Conservation (phyloP, 331 rosid species). For the Malus hybrid region DNA sequence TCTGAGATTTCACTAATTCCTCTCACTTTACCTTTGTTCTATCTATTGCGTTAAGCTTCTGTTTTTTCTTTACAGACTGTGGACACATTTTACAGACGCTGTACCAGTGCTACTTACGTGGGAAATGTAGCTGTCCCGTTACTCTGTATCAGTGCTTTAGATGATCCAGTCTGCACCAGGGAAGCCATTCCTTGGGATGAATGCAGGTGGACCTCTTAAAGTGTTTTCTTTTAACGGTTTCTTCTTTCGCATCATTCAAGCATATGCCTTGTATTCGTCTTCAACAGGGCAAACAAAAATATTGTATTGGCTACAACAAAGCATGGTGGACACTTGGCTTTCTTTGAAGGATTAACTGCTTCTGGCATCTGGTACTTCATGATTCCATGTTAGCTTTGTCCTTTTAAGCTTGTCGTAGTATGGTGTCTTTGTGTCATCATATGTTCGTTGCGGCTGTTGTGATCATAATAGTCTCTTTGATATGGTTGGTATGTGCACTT, state of each 20-base stretch:
- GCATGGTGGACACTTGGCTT: constrained; percentile 89
- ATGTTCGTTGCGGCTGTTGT: not conserved
- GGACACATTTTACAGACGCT: constrained; percentile 83
- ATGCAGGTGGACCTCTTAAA: constrained; percentile 59
- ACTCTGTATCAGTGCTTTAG: constrained; percentile 89
- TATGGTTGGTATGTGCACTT: not conserved
- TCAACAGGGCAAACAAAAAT: constrained; percentile 63
- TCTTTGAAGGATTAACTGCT: constrained; percentile 88
- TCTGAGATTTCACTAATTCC: constrained; percentile 3
- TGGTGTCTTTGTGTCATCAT: not conserved
- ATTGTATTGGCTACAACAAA: constrained; percentile 69
- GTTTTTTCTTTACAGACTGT: constrained; percentile 56
- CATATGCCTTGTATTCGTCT: constrained; percentile 1
- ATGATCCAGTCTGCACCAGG: constrained; percentile 90
- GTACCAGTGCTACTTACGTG: constrained; percentile 67
- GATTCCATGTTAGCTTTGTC: not conserved
- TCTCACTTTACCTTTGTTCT: constrained; percentile 3
- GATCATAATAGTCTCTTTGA: not conserved
- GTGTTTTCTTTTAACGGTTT: not conserved
- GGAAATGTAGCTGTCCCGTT: constrained; percentile 81
- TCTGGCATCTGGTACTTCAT: constrained; percentile 58
- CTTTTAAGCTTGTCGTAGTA: not conserved
- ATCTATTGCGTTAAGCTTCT: constrained; percentile 8
- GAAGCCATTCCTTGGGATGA: constrained; percentile 99
- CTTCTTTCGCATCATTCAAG: not conserved